Base-by-base conservation (phyloP, 768 basidiomycete species). In the Boletus pseudo-olivaceus region DNA sequence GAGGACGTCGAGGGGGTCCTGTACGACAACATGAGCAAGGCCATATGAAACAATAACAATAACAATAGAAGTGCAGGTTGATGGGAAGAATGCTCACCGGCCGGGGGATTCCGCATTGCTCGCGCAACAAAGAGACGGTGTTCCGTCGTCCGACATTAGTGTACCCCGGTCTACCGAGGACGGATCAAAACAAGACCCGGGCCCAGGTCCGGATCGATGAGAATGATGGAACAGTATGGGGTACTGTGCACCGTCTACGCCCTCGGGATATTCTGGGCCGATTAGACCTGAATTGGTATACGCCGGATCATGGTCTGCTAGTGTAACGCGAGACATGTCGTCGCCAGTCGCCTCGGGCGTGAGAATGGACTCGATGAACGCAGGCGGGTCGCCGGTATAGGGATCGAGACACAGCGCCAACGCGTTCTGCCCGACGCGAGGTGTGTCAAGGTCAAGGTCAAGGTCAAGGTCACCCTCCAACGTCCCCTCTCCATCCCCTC, bases 311-410 rank as follows among this genome's bases (percentile, higher is more conserved):
- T 32, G 20, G 23, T 53, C 49, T n/a, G 29, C 29, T 10, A 47
- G 33, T 8, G 23, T 23, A 11, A 26, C 29, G 20, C 12, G 19
- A 30, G 20, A 47, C 1, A 27, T 2, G 26, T 52, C 39, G 11
- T 3, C 34, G 9, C 33, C 19, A 4, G 34, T 35, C 17, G 7
- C 7, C 29, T 11, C 20, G 15, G 47, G 41, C 0, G 9, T 19
- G 8, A 29, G 15, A 32, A 30, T n/a, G 9, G 35, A 41, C 12
- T 44, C 17, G 49, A 51, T 14, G 14, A 51, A 7, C 57, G 82
- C 83, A 7, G 78, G 72, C 63, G 82, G 79, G 1, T 85, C 85
- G 2, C 82, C 75, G 43, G 84, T 78, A 42, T 83, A 47, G 1
- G 23, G 34, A 29, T 58, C 56, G 30, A 58, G 20, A 11, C 19